These are phyloP conservation scores for Aspergillus sp. DNA, from an alignment of 2,329 filamentous ascomycete genomes.

Conservation along the genomic window DNA sequence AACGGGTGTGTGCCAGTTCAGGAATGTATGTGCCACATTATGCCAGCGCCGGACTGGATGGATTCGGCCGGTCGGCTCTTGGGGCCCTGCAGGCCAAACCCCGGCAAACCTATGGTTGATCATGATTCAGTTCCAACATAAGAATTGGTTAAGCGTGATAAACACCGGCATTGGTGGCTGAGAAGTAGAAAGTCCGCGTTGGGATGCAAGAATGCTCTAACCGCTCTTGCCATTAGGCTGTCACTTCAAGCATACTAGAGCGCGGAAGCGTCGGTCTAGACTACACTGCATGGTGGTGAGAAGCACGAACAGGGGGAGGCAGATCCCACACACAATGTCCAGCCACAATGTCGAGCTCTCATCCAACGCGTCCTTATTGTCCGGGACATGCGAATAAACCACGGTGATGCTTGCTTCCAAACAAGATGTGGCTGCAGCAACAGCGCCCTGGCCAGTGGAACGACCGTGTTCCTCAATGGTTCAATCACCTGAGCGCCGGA, in stretches of 20 bases:
- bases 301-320: not conserved
- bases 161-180: not conserved
- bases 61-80: conserved; percentile 7
- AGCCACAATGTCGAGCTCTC: conserved; percentile 8
- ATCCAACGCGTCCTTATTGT: conserved; percentile 16
- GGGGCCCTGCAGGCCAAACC: conserved; percentile 1
- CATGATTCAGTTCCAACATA: not conserved
- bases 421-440: conserved; percentile 35
- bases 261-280: not conserved
- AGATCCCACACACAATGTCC: conserved; percentile 5
- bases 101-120: not conserved
- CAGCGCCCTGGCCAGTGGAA: conserved; percentile 19
- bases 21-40: conserved; percentile 5
- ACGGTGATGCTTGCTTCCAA: conserved; percentile 9
- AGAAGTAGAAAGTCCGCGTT: not conserved
- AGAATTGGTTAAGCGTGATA: not conserved
- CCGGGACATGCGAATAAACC: conserved; percentile 9
- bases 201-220: not conserved
- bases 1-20: conserved; percentile 4
- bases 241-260: not conserved
- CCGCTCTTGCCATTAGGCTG: not conserved
- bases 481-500: conserved; percentile 23
- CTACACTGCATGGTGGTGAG: not conserved
- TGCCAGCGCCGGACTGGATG: not conserved
- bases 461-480: conserved; percentile 16